Evolutionary conservation across 2,329 filamentous ascomycete genomes (phyloP), one percentile per base, ranked within the genome.

Genomic region (Rutstroemia sp.): DNA sequence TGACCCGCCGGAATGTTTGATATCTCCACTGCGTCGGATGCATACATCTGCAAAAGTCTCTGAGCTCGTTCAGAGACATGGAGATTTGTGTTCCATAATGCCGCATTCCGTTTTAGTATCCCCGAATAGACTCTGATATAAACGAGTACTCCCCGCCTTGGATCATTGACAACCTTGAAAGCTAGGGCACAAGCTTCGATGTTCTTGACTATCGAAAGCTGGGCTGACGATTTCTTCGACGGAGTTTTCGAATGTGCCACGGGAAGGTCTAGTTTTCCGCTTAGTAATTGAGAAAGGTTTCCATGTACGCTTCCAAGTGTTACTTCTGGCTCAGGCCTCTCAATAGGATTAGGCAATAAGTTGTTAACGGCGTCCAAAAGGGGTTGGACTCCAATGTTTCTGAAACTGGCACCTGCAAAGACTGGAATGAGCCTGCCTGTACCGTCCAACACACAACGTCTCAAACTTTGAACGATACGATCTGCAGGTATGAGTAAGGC

Each of bases 121-220:
- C 94, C 94, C 25, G 90, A 88, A 71, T 97, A 97, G 7, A 96
- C 89, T 42, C 94, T 84, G 9, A 97, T 86, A 67, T 95, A 97
- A 60, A 95, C 91, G 58, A 97, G 78, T 54, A 95, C 86, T 17
- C 94, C 94, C 56, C 91, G 85, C 61, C 87, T 87, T 8, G 88
- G 76, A 66, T 97, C 92, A 62, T 92, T 87, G 61, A 94, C 90
- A 5, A 97, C 94, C 72, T 99, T 99, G 80, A 97, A 99, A 7
- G 86, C 86, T 23, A 89, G 71, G 1, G 84, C 84, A 63, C 85
- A 88, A 34, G 79, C 79, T 62, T 83, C 76, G 1, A 97, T 81
- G 10, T 67, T 67, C 46, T 60, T 64, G 53, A 68, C 75, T 68
- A 71, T 72, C 71, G 70, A 74, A 70, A 62, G 70, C 16, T 69